Evolutionary conservation across 345 rosid genomes (phyloP), one percentile per base, ranked within the genome.

Genomic region (Arabis alpina): DNA sequence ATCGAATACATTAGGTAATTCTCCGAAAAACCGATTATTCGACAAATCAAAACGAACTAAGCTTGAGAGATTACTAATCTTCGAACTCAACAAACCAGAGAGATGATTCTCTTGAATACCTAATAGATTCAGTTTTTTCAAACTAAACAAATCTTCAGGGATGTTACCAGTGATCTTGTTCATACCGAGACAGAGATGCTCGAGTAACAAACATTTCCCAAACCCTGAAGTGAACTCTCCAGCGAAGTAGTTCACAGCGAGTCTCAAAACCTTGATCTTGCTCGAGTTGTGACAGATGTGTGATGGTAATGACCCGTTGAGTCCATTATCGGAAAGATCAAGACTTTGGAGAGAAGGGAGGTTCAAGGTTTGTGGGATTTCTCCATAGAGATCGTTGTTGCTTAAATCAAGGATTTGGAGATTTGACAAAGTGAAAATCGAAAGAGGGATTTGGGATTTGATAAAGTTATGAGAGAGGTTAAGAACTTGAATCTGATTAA

Each of bases 31-130:
- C 2, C 11, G 28, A 32, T 91, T 91, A 37, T 49, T 2, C 1
- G 93, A 87, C 30, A 87, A 59, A 72, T 89, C 92, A 32, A 92
- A 73, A 65, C 79, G 81, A 48, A 75, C 81, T 13, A 92, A 85
- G 10, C 61, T 62, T 8, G 81, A 69, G 61, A 91, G 86, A 14
- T 73, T 77, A 53, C 82, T 50, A 56, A 88, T 73, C 34, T 61
- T 54, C 19, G 44, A 32, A 71, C 80, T 82, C 13, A 91, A 73
- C 24, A 24, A 10, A 0, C 97, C 97, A 8, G 84, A 81, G 61
- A 91, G 72, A 48, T 56, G 64, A 78, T 91, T 91, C 47, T 74
- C 79, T 64, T 85, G 88, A 39, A 91, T 64, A 25, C 72, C 81
- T 61, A 88, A 69, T 24, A 73, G 73, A 13, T 55, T 73, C 62